Evolutionary conservation across 306 rosid genomes (phyloP).

Genomic region (Gleditsia sinensis): DNA sequence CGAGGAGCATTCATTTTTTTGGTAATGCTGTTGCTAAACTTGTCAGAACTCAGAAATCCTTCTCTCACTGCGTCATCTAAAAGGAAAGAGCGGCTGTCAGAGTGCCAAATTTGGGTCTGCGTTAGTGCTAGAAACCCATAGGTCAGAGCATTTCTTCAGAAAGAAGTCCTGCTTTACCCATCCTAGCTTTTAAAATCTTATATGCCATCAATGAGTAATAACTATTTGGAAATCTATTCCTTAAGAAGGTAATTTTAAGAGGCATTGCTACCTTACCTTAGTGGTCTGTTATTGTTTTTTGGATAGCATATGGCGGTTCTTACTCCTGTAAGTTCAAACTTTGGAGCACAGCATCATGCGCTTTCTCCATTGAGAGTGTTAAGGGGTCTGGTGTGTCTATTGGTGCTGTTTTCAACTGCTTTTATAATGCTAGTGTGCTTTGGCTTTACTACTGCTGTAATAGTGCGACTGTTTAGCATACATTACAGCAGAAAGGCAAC

Average conservation of each 20-base stretch:
- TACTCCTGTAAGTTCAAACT: conserved; percentile 30
- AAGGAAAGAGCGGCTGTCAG: conserved; percentile 13
- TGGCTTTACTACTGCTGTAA: conserved; percentile 60
- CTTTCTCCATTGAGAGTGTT: conserved; percentile 53
- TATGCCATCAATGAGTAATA: not conserved
- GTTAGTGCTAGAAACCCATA: conserved; percentile 24
- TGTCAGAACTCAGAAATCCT: not conserved
- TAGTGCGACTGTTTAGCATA: conserved; percentile 61
- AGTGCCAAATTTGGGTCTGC: conserved; percentile 11
- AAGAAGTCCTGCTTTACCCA: not conserved
- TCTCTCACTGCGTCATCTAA: conserved; percentile 25
- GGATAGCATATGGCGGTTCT: conserved; percentile 53
- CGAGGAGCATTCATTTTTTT: conserved; percentile 18
- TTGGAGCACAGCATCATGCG: conserved; percentile 27
- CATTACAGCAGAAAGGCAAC: conserved; percentile 69
- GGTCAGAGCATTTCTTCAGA: conserved; percentile 1
- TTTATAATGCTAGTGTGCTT: conserved; percentile 66
- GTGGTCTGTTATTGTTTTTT: conserved; percentile 31
- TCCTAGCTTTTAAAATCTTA: conserved; percentile 7
- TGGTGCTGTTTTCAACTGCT: conserved; percentile 69
- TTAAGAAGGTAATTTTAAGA: conserved; percentile 35
- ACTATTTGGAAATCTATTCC: conserved; percentile 13
- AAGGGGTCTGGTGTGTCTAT: conserved; percentile 66
- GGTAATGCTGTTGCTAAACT: not conserved
- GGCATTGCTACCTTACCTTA: conserved; percentile 25